Conservation (phyloP, 805 yeast species). For the Cyberlindnera japonica region DNA sequence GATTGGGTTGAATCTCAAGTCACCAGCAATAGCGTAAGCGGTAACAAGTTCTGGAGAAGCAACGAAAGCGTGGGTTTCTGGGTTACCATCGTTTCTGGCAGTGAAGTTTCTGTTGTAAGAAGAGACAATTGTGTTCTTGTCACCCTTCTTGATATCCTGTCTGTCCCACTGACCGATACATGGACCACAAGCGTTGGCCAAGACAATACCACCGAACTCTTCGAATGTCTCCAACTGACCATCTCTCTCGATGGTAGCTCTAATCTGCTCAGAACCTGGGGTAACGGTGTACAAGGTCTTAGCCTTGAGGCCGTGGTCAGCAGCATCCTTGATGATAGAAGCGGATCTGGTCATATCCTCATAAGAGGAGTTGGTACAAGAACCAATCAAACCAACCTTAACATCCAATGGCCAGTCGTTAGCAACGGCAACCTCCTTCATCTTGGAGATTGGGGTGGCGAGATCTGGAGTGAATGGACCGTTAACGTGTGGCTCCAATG, state of each 20-base stretch:
- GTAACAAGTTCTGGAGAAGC: conserved; percentile 99
- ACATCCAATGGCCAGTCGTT: conserved; percentile 92
- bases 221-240: conserved; percentile 86
- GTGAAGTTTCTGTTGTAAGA: conserved; percentile 98
- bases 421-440: conserved; percentile 76
- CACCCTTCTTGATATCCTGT: conserved; percentile 78
- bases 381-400: conserved; percentile 93
- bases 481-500: conserved; percentile 91
- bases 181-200: conserved; percentile 99
- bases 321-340: conserved; percentile 87
- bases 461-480: conserved; percentile 99
- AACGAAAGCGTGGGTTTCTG: conserved; percentile 94
- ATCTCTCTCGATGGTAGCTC: conserved; percentile 97
- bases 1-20: conserved; percentile 85
- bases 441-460: conserved; percentile 88
- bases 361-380: conserved; percentile 97
- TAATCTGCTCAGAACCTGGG: conserved; percentile 97
- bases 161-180: conserved; percentile 99
- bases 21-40: conserved; percentile 93
- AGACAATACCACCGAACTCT: conserved; percentile 88
- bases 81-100: conserved; percentile 97
- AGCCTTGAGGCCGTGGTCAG: conserved; percentile 83
- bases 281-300: conserved; percentile 91
- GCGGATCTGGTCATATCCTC: conserved; percentile 98
- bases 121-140: conserved; percentile 93